phyloP scores from a whole-genome alignment of 306 rosid species.

The Pterocarpus santalinus region DNA sequence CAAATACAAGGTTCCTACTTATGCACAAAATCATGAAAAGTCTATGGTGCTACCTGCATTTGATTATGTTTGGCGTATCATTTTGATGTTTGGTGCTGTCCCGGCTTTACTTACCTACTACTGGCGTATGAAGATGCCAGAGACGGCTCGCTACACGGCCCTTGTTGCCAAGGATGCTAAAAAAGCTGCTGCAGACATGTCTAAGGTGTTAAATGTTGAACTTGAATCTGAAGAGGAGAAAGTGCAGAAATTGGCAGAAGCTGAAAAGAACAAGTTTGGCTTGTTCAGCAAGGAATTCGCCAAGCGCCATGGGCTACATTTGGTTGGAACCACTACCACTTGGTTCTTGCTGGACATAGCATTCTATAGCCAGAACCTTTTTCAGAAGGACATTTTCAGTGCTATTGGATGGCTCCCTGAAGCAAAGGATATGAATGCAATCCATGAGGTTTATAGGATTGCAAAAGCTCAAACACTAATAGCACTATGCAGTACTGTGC shows the following conservation, averaged over 20 bases:
- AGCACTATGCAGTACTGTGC: constrained; percentile 78
- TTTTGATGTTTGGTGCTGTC: constrained; percentile 63
- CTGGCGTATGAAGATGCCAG: constrained; percentile 89
- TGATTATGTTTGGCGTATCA: constrained; percentile 69
- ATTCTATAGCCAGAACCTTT: constrained; percentile 78
- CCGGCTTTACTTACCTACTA: constrained; percentile 72
- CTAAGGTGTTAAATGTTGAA: constrained; percentile 68
- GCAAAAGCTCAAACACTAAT: constrained; percentile 79
- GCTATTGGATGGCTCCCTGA: constrained; percentile 80
- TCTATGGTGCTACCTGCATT: constrained; percentile 56
- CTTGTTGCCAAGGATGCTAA: constrained; percentile 72
- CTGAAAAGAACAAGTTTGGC: constrained; percentile 49
- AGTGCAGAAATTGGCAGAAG: background rate
- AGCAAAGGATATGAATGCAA: constrained; percentile 67
- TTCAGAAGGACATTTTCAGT: constrained; percentile 81
- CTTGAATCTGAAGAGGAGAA: constrained; percentile 64
- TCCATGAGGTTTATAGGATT: constrained; percentile 70
- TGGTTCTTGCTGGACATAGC: constrained; percentile 88
- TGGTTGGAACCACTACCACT: constrained; percentile 68
- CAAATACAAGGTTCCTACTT: constrained; percentile 52
- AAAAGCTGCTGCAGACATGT: constrained; percentile 74
- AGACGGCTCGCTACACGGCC: constrained; percentile 83
- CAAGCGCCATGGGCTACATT: constrained; percentile 63
- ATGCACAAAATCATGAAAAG: background rate
- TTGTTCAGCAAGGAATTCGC: constrained; percentile 65